Percentiles rank a stretch among this genome's conserved stretches.
Evolutionary conservation across 2,329 filamentous ascomycete species (phyloP).

Genomic region (Lecanoromycetidae sp.): DNA sequence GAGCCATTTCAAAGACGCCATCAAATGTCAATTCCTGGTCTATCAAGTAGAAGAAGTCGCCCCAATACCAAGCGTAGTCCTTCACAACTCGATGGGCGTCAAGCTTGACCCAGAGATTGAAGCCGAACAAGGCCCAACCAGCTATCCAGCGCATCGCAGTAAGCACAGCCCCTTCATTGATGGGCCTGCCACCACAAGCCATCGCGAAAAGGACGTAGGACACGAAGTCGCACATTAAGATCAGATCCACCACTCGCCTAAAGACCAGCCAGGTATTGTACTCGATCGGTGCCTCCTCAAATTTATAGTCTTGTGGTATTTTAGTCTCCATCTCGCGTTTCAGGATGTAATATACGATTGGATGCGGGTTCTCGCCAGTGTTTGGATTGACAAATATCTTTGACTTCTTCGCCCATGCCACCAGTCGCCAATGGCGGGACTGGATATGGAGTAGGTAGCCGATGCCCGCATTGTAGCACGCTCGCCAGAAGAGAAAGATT

Average conservation of each 20-base stretch:
- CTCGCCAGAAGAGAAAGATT: conserved; percentile 84
- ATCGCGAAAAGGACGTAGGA: conserved; percentile 95
- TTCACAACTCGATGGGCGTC: conserved; percentile 97
- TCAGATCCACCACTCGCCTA: conserved; percentile 86
- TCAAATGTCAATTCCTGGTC: conserved; percentile 97
- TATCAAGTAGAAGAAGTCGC: conserved; percentile 97
- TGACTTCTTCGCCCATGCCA: conserved; percentile 76
- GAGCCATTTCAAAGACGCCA: conserved; percentile 97
- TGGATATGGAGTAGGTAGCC: conserved; percentile 79
- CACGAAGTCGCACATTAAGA: conserved; percentile 96
- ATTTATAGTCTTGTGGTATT: conserved; percentile 84
- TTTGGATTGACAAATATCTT: conserved; percentile 75
- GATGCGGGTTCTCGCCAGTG: conserved; percentile 69
- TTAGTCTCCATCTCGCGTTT: conserved; percentile 89
- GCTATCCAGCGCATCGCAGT: conserved; percentile 63
- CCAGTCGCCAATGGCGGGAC: conserved; percentile 74
- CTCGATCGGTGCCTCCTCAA: conserved; percentile 85
- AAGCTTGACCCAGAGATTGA: conserved; percentile 97
- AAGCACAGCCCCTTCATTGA: conserved; percentile 57
- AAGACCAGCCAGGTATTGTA: conserved; percentile 99
- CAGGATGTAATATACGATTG: conserved; percentile 68
- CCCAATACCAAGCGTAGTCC: conserved; percentile 99
- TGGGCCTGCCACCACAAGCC: conserved; percentile 66
- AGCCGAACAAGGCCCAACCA: conserved; percentile 68
- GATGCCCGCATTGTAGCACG: conserved; percentile 87